These are phyloP conservation scores for Nicotiana obtusifolia DNA, from an alignment of 257 asterid species.

Conservation along the genomic window DNA sequence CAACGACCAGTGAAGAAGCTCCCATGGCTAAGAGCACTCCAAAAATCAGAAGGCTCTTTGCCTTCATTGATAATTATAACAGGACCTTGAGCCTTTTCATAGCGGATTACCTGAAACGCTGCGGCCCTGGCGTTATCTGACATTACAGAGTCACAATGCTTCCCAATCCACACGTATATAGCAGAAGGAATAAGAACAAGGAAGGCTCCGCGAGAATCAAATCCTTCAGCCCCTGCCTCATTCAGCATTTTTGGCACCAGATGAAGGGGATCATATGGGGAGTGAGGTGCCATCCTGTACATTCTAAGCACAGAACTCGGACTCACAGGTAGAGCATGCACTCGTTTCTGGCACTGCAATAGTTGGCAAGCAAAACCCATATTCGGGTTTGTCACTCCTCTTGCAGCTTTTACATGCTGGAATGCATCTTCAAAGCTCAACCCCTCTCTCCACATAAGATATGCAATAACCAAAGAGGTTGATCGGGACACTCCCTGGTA, in stretches of 20 bases:
- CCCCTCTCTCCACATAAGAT: conserved; percentile 91
- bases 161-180: conserved; percentile 77
- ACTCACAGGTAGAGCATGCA: conserved; percentile 86
- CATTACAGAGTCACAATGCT: conserved; percentile 52
- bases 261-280: conserved; percentile 90
- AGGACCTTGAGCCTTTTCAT: conserved; percentile 70
- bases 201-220: conserved; percentile 93
- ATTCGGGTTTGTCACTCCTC: conserved; percentile 89
- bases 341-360: conserved; percentile 65
- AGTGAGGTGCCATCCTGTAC: conserved; percentile 87
- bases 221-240: conserved; percentile 40
- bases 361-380: conserved; percentile 89
- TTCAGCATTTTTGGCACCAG: conserved; percentile 36
- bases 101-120: conserved; percentile 72
- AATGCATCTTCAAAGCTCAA: conserved; percentile 82
- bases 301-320: conserved; percentile 71
- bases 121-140: conserved; percentile 63
- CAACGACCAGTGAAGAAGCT: conserved; percentile 4
- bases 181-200: conserved; percentile 70
- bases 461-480: conserved; percentile 88
- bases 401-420: conserved; percentile 68
- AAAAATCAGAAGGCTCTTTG: conserved; percentile 68
- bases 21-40: conserved; percentile 51
- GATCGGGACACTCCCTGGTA: conserved; percentile 93
- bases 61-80: conserved; percentile 50